Evolutionary conservation across 2,329 filamentous ascomycete genomes (phyloP).

Genomic region (Monascus ruber): DNA sequence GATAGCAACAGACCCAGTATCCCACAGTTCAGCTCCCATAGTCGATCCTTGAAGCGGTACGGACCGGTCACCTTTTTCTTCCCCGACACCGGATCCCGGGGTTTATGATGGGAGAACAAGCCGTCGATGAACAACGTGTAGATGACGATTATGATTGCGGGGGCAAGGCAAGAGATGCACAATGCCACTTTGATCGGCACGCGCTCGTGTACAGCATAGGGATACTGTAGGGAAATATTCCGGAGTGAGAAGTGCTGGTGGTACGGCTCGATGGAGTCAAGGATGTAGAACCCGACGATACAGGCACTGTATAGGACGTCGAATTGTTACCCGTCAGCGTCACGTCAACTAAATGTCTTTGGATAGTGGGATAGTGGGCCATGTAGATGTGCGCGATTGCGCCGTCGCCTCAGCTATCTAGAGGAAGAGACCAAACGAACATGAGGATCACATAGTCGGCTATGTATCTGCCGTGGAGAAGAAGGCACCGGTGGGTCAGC

Average conservation of each 20-base stretch:
- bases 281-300: constrained; percentile 39
- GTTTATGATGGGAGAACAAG: constrained; percentile 42
- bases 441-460: constrained; percentile 49
- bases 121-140: constrained; percentile 50
- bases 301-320: constrained; percentile 31
- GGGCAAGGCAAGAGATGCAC: constrained; percentile 39
- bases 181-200: constrained; percentile 41
- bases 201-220: constrained; percentile 45
- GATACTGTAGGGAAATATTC: constrained; percentile 48
- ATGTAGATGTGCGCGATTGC: constrained; percentile 1
- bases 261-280: constrained; percentile 44
- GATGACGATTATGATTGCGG: constrained; percentile 40
- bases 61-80: constrained; percentile 32
- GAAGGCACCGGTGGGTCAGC: too few relatives aligned
- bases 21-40: constrained; percentile 54
- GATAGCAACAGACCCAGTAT: constrained; percentile 45
- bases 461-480: constrained; percentile 35
- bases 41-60: constrained; percentile 43
- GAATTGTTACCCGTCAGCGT: too few relatives aligned
- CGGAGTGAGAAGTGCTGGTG: constrained; percentile 47
- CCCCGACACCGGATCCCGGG: constrained; percentile 20
- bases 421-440: constrained; percentile 26
- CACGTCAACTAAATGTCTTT: too few relatives aligned
- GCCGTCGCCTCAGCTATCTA: not conserved
- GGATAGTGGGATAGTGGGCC: too few relatives aligned